A percentile compares a stretch with the other conserved stretches of the same genome.
phyloP scores from a whole-genome alignment of 2,329 filamentous ascomycete species.

The Tolypocladium sp. region DNA sequence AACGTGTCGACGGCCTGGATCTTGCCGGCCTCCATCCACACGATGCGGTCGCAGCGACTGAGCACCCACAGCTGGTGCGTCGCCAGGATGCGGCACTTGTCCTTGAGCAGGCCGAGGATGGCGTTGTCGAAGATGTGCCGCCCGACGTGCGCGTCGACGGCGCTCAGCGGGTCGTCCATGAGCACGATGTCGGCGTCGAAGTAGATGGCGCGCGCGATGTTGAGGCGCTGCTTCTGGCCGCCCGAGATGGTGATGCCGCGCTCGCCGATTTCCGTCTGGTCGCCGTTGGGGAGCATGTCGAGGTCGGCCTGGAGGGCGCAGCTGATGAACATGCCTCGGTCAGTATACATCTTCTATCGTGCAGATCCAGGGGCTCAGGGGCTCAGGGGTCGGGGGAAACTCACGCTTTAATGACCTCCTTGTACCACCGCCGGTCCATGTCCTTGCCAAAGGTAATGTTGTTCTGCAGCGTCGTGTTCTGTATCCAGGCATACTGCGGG shows the following conservation, averaged over 20 bases:
- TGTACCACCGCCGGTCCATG: constrained; percentile 69
- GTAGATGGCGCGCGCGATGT: constrained; percentile 78
- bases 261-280: constrained; percentile 88
- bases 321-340: constrained; percentile 20
- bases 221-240: constrained; percentile 89
- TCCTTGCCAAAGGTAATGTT: constrained; percentile 89
- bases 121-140: constrained; percentile 85
- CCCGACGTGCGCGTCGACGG: constrained; percentile 62
- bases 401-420: constrained; percentile 69
- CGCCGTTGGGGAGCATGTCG: constrained; percentile 85
- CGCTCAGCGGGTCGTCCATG: constrained; percentile 61
- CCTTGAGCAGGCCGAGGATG: constrained; percentile 77
- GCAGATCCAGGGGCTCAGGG: not conserved
- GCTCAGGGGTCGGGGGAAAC: constrained; percentile 13
- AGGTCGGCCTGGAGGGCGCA: constrained; percentile 81
- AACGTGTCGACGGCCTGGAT: constrained; percentile 86
- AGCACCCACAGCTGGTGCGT: constrained; percentile 95
- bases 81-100: constrained; percentile 84
- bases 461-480: constrained; percentile 77
- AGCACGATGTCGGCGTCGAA: constrained; percentile 59
- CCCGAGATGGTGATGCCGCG: constrained; percentile 92
- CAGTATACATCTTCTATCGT: not conserved
- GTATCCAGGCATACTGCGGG: constrained; percentile 96
- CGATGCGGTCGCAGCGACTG: constrained; percentile 79
- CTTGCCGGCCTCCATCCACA: constrained; percentile 83